phyloP scores from a whole-genome alignment of 192 early-diverging fungal species.

The Lobosporangium transversale region DNA sequence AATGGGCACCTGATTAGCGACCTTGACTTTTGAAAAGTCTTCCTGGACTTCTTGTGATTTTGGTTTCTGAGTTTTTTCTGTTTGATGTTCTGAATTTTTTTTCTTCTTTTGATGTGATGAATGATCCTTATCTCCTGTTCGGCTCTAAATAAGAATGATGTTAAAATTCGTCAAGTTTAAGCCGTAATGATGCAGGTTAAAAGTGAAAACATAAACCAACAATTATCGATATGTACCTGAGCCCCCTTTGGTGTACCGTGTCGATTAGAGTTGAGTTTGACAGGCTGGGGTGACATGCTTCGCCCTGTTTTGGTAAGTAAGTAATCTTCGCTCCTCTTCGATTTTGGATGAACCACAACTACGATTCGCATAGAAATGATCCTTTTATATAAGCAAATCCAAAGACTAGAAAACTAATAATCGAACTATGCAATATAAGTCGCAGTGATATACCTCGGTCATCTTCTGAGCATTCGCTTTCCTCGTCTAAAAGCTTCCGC shows the following conservation, averaged over 20 bases:
- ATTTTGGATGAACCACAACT: constrained; percentile 14
- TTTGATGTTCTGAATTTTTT: constrained; percentile 29
- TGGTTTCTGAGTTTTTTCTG: constrained; percentile 48
- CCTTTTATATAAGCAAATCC: neutral
- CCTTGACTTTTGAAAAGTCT: constrained; percentile 73
- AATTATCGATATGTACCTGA: constrained; percentile 20
- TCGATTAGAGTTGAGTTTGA: constrained; percentile 24
- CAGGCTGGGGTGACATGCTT: constrained; percentile 44
- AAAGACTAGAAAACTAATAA: neutral
- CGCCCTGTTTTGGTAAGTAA: constrained; percentile 30
- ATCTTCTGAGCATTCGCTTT: constrained; percentile 51
- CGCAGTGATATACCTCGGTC: constrained; percentile 30
- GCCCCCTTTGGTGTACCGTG: constrained; percentile 28
- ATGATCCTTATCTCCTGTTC: constrained; percentile 40
- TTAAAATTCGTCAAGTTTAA: neutral
- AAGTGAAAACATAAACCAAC: neutral
- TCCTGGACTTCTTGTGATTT: constrained; percentile 56
- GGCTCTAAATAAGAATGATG: constrained; percentile 3
- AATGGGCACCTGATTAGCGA: constrained; percentile 82
- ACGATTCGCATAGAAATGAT: neutral
- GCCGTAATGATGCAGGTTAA: neutral
- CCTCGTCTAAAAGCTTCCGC: constrained; percentile 45
- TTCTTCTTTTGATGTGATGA: constrained; percentile 49
- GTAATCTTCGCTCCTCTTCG: constrained; percentile 43
- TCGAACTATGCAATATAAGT: no score